Evolutionary conservation across 805 yeast genomes (phyloP).

Genomic region (Cyberlindnera subsufficiens): DNA sequence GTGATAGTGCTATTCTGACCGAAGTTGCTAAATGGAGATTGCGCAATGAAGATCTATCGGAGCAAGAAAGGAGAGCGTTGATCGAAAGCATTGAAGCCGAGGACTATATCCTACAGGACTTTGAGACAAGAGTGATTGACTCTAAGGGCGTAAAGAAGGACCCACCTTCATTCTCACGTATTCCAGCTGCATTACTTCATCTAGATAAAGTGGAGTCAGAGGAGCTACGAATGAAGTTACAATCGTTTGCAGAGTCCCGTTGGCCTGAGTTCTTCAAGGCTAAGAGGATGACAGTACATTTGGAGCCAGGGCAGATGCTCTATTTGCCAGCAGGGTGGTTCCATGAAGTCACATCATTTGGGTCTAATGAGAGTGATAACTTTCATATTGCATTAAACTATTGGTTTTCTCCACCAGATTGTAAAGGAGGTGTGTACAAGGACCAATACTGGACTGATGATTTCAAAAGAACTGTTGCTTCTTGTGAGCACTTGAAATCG

Average conservation of each 20-base stretch:
- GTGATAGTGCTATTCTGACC: slow-evolving; percentile 54
- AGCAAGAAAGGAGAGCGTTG: slow-evolving; percentile 20
- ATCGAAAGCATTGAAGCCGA: slow-evolving; percentile 25
- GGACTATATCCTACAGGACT: slow-evolving; percentile 14
- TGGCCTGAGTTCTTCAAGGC: slow-evolving; percentile 46
- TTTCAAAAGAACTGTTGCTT: slow-evolving; percentile 36
- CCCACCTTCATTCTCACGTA: slow-evolving; percentile 64
- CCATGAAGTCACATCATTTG: slow-evolving; percentile 71
- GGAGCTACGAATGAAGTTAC: slow-evolving; percentile 24
- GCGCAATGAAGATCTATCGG: slow-evolving; percentile 22
- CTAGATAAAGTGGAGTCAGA: slow-evolving; percentile 42
- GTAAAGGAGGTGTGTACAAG: slow-evolving; percentile 31
- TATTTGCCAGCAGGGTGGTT: slow-evolving; percentile 79
- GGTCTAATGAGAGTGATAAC: slow-evolving; percentile 22
- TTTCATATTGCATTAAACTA: slow-evolving; percentile 63
- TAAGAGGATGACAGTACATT: slow-evolving; percentile 37
- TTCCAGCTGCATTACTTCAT: slow-evolving; percentile 62
- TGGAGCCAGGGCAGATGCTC: slow-evolving; percentile 60
- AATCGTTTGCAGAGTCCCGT: slow-evolving; percentile 29
- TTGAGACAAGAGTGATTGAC: slow-evolving; percentile 14
- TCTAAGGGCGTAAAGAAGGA: slow-evolving; percentile 28
- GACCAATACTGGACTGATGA: slow-evolving; percentile 52
- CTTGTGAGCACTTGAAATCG: slow-evolving; percentile 19
- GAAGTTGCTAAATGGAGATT: slow-evolving; percentile 42
- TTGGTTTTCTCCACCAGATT: slow-evolving; percentile 67